A percentile compares a stretch with the other conserved stretches of the same genome.
Evolutionary conservation across 768 basidiomycete genomes (phyloP).

Genomic region (Steccherinum ochraceum): DNA sequence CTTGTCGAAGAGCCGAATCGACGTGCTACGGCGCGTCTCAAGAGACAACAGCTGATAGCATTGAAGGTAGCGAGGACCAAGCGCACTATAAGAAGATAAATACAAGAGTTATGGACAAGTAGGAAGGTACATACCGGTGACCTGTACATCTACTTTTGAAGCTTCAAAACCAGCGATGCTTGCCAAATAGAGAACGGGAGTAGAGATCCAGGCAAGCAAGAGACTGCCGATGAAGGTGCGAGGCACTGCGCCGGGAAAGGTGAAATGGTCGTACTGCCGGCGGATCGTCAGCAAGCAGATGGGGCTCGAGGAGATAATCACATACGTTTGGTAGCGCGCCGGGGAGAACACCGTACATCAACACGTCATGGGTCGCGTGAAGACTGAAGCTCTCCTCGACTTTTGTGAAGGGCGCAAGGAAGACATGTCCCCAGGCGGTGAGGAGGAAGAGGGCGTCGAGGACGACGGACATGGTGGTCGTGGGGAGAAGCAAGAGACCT

Average conservation of each 20-base stretch:
- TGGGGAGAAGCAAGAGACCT: not conserved
- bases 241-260: slow-evolving; percentile 86
- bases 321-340: slow-evolving; percentile 44
- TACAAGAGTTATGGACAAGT: not conserved
- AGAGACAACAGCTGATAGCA: slow-evolving; percentile 50
- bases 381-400: slow-evolving; percentile 97
- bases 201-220: slow-evolving; percentile 52
- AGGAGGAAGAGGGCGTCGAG: slow-evolving; percentile 48
- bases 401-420: slow-evolving; percentile 85
- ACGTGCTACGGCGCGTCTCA: slow-evolving; percentile 54
- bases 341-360: slow-evolving; percentile 61
- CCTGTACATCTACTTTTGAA: slow-evolving; percentile 64
- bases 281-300: not conserved
- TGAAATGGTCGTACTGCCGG: slow-evolving; percentile 81
- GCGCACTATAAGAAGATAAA: slow-evolving; percentile 46
- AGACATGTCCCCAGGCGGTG: slow-evolving; percentile 58
- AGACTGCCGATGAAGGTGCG: slow-evolving; percentile 80
- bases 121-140: slow-evolving; percentile 45
- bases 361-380: slow-evolving; percentile 83
- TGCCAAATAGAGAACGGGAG: slow-evolving; percentile 41
- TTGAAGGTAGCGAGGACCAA: slow-evolving; percentile 64
- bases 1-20: slow-evolving; percentile 60
- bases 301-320: not conserved
- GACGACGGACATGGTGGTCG: slow-evolving; percentile 25
- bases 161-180: slow-evolving; percentile 34